These are phyloP conservation scores for Myriangium duriaei DNA, from an alignment of 2,329 filamentous ascomycete genomes.

Conservation along the genomic window DNA sequence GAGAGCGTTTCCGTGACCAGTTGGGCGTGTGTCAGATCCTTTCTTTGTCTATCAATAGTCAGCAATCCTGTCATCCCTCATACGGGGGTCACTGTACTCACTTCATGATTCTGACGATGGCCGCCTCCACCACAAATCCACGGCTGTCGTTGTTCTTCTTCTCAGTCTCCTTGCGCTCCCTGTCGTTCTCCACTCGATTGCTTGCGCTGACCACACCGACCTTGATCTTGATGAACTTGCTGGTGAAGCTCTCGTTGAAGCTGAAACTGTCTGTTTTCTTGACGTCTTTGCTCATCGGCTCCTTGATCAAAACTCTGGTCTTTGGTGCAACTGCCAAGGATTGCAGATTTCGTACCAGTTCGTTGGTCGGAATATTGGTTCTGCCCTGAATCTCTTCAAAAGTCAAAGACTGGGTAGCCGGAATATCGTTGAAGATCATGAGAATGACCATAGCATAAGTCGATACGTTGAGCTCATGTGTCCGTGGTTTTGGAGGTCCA, in stretches of 20 bases:
- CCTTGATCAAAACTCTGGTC: conserved; percentile 67
- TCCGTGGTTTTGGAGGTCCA: conserved; percentile 51
- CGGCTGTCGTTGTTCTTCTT: conserved; percentile 63
- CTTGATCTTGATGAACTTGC: conserved; percentile 77
- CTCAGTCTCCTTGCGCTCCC: conserved; percentile 56
- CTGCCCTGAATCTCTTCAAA: conserved; percentile 70
- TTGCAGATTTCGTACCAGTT: conserved; percentile 66
- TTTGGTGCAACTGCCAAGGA: conserved; percentile 75
- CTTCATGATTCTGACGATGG: conserved; percentile 78
- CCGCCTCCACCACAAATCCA: conserved; percentile 60
- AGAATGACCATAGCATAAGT: conserved; percentile 89
- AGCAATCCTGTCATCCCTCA: conserved; percentile 8
- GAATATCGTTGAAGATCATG: conserved; percentile 74
- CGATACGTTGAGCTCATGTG: conserved; percentile 82
- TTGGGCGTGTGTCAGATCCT: conserved; percentile 55
- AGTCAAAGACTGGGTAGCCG: conserved; percentile 37
- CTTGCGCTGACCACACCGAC: conserved; percentile 69
- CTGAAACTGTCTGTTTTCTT: conserved; percentile 65
- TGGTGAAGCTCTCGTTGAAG: conserved; percentile 72
- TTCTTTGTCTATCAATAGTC: conserved; percentile 51
- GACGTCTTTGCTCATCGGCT: conserved; percentile 65
- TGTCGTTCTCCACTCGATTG: conserved; percentile 70
- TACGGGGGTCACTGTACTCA: conserved; percentile 33
- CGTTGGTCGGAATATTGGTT: conserved; percentile 64
- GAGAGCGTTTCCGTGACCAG: conserved; percentile 59